Evolutionary conservation across 495 filamentous ascomycete species (phyloP), one percentile per base, ranked within the genome.

Genomic region (Penicillium longicatenatum): DNA sequence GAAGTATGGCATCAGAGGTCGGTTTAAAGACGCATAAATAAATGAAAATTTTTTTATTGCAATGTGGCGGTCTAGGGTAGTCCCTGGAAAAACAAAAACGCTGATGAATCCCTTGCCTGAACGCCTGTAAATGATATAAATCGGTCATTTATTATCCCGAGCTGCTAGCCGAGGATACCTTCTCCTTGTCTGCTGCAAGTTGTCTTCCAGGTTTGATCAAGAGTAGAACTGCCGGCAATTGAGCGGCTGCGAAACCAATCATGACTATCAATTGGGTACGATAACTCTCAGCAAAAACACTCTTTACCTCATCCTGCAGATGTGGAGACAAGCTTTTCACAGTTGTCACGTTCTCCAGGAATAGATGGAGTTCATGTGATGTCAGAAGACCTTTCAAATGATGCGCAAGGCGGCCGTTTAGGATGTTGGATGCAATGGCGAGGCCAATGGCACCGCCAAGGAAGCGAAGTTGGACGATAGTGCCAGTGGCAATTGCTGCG

Each of bases 391-490:
- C 54, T 9, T 59, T 24, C 29, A 76, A 49, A 55, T 61, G 63
- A 21, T 58, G 24, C 14, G 52, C 30, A 14, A 75, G 45, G n/a
- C 54, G 55, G 39, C 60, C 60, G 39, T 74, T 71, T 9, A 75
- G 53, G 24, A 76, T 65, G 48, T 72, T 72, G n/a, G 73, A 72
- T 42, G 66, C 64, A 35, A 75, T 73, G 8, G 58, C 69, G 17
- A 87, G 71, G 4, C 83, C 84, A 11, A 86, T 70, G 20, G 76
- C 75, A 21, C 84, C 84, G 12, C 84, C 84, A 22, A 87, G 74
- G 8, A 86, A 78, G 1, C 84, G 76, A 30, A 78, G 65, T 64
- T 86, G 84, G 14, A 80, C 80, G 1, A 86, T 65, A 6, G 77
- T 74, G 0, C 84, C 83, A 56, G 82, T 81, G 1, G 79, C 82